These are phyloP conservation scores for Helotiales sp. DNA, from an alignment of 2,329 filamentous ascomycete species.

Conservation along the genomic window DNA sequence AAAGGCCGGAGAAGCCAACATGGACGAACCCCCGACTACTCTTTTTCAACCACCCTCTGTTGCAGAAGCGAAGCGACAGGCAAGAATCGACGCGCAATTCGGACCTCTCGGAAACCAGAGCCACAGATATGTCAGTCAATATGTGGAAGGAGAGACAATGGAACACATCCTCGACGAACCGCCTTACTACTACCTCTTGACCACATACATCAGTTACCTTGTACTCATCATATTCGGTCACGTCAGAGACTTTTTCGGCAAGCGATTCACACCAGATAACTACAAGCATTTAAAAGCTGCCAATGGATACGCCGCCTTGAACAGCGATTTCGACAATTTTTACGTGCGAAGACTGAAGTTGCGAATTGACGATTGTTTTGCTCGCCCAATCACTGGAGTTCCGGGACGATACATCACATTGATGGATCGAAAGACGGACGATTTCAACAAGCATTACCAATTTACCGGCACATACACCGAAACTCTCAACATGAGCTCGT, in stretches of 20 bases:
- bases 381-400: conserved; percentile 88
- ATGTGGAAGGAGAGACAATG: conserved; percentile 78
- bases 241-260: conserved; percentile 96
- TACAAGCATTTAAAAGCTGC: conserved; percentile 82
- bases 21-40: conserved; percentile 75
- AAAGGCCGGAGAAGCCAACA: conserved; percentile 74
- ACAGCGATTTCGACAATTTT: conserved; percentile 99
- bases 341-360: conserved; percentile 92
- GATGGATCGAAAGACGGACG: conserved; percentile 86
- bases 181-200: conserved; percentile 94
- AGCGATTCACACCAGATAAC: conserved; percentile 82
- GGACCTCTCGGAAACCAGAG: conserved; percentile 79
- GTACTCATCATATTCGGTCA: conserved; percentile 95
- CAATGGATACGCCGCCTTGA: conserved; percentile 92
- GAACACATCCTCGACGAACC: conserved; percentile 92
- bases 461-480: conserved; percentile 90
- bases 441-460: conserved; percentile 90
- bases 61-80: conserved; percentile 78
- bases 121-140: conserved; percentile 89
- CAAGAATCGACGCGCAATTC: conserved; percentile 86
- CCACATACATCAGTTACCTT: conserved; percentile 97
- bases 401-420: conserved; percentile 93
- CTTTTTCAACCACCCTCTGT: conserved; percentile 87
- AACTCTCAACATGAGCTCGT: conserved; percentile 98
- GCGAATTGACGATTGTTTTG: conserved; percentile 96